Evolutionary conservation across 495 filamentous ascomycete species (phyloP).

Genomic region (Penicillium arizonense): DNA sequence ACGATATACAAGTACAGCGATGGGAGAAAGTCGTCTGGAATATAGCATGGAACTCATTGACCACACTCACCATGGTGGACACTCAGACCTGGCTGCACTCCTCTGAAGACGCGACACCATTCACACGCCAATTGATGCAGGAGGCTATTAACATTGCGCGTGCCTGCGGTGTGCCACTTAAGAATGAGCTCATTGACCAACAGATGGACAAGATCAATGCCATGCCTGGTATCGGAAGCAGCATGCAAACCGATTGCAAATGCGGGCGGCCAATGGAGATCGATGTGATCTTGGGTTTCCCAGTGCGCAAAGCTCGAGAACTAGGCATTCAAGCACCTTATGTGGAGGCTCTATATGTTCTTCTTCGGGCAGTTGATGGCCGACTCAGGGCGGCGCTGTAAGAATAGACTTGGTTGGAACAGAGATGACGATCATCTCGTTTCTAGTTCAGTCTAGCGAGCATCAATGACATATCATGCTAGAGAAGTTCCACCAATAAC

Average conservation of each 20-base stretch:
- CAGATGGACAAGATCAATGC: slow-evolving; percentile 42
- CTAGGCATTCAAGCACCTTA: slow-evolving; percentile 45
- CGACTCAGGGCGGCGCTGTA: slow-evolving; percentile 19
- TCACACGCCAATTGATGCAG: slow-evolving; percentile 44
- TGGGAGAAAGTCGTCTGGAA: slow-evolving; percentile 60
- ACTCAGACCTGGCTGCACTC: slow-evolving; percentile 47
- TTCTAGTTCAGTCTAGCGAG: too few species aligned
- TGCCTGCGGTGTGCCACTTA: slow-evolving; percentile 39
- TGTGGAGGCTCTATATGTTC: slow-evolving; percentile 45
- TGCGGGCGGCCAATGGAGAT: slow-evolving; percentile 51
- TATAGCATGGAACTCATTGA: slow-evolving; percentile 53
- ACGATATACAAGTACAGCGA: slow-evolving; percentile 45
- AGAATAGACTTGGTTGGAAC: background rate
- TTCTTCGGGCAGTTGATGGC: slow-evolving; percentile 24
- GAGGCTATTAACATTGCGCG: slow-evolving; percentile 50
- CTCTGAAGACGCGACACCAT: slow-evolving; percentile 36
- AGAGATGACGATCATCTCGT: background rate
- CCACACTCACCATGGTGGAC: slow-evolving; percentile 49
- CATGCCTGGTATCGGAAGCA: slow-evolving; percentile 45
- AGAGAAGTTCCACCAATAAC: background rate
- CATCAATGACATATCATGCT: too few species aligned
- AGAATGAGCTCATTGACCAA: slow-evolving; percentile 36
- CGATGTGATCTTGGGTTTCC: slow-evolving; percentile 56
- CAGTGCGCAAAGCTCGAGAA: slow-evolving; percentile 47
- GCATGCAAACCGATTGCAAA: slow-evolving; percentile 54